These are phyloP conservation scores for Tanozyma kutaoensis DNA, from an alignment of 805 yeast species.

Conservation along the genomic window DNA sequence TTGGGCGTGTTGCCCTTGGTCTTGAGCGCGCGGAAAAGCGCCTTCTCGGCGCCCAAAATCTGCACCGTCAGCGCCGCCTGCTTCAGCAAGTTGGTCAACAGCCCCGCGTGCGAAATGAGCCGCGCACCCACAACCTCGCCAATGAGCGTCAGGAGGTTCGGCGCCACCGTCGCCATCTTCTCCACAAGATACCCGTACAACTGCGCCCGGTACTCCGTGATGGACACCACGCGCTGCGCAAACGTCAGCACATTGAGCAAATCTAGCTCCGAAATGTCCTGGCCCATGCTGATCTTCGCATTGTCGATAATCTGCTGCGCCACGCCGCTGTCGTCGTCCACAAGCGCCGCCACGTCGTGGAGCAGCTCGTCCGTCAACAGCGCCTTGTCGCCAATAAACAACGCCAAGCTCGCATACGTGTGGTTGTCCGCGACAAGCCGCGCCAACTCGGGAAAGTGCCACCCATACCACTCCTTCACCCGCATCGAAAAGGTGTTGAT, in stretches of 20 bases:
- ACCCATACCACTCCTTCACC: slow-evolving; percentile 96
- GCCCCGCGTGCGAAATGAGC: slow-evolving; percentile 96
- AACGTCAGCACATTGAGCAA: slow-evolving; percentile 84
- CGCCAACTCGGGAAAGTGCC: slow-evolving; percentile 98
- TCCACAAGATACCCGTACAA: slow-evolving; percentile 80
- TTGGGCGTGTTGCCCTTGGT: slow-evolving; percentile 96
- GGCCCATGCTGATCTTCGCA: slow-evolving; percentile 98
- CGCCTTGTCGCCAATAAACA: slow-evolving; percentile 78
- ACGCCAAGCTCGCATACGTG: slow-evolving; percentile 68
- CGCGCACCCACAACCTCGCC: slow-evolving; percentile 99
- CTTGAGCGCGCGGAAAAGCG: slow-evolving; percentile 88
- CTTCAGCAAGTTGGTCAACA: slow-evolving; percentile 88
- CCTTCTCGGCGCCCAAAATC: slow-evolving; percentile 95
- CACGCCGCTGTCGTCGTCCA: slow-evolving; percentile 78
- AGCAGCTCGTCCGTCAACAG: slow-evolving; percentile 82
- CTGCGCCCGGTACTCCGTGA: slow-evolving; percentile 80
- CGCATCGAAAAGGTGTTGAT: slow-evolving; percentile 96
- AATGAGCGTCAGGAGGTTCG: slow-evolving; percentile 71
- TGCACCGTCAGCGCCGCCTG: slow-evolving; percentile 99
- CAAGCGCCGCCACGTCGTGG: slow-evolving; percentile 84
- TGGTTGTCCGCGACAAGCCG: slow-evolving; percentile 85
- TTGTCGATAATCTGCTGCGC: slow-evolving; percentile 90
- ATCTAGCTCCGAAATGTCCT: slow-evolving; percentile 90
- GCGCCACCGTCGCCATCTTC: slow-evolving; percentile 97
- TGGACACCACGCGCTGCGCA: slow-evolving; percentile 86